Conservation (phyloP, 2,329 filamentous ascomycete genomes). For the Scedosporium apiospermum region DNA sequence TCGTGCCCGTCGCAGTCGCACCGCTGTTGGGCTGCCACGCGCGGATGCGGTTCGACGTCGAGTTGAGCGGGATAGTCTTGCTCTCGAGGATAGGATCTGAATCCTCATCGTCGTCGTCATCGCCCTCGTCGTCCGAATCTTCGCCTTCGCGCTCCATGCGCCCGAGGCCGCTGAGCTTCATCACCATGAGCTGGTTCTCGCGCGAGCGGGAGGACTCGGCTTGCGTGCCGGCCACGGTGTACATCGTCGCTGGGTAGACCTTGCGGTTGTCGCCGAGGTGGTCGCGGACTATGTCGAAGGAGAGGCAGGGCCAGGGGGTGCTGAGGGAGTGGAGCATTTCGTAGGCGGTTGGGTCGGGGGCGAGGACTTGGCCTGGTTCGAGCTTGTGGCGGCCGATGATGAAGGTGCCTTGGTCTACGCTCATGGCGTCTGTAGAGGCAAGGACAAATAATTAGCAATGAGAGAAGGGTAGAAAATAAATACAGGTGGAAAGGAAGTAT, state of each 20-base stretch:
- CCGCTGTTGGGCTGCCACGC: slow-evolving; percentile 68
- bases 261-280: slow-evolving; percentile 79
- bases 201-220: slow-evolving; percentile 64
- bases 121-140: slow-evolving; percentile 59
- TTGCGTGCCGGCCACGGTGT: slow-evolving; percentile 90
- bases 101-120: slow-evolving; percentile 62
- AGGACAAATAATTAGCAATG: slow-evolving; percentile 11
- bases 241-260: slow-evolving; percentile 91
- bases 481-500: no score
- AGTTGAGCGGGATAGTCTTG: slow-evolving; percentile 74
- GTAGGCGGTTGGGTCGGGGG: slow-evolving; percentile 89
- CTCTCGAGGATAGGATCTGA: slow-evolving; percentile 89
- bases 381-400: slow-evolving; percentile 91
- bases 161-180: slow-evolving; percentile 89
- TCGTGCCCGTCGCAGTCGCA: slow-evolving; percentile 45
- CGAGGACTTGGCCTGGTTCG: slow-evolving; percentile 79
- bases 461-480: not conserved
- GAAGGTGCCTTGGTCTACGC: slow-evolving; percentile 88
- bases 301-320: slow-evolving; percentile 93
- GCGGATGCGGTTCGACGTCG: slow-evolving; percentile 90
- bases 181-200: slow-evolving; percentile 90
- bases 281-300: slow-evolving; percentile 86
- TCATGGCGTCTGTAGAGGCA: slow-evolving; percentile 59
- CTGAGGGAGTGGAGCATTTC: slow-evolving; percentile 94
- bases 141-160: slow-evolving; percentile 66